Percentiles rank a stretch among this genome's conserved stretches.
These are phyloP conservation scores for Lindgomyces ingoldianus DNA, from an alignment of 495 filamentous ascomycete species.

Conservation along the genomic window DNA sequence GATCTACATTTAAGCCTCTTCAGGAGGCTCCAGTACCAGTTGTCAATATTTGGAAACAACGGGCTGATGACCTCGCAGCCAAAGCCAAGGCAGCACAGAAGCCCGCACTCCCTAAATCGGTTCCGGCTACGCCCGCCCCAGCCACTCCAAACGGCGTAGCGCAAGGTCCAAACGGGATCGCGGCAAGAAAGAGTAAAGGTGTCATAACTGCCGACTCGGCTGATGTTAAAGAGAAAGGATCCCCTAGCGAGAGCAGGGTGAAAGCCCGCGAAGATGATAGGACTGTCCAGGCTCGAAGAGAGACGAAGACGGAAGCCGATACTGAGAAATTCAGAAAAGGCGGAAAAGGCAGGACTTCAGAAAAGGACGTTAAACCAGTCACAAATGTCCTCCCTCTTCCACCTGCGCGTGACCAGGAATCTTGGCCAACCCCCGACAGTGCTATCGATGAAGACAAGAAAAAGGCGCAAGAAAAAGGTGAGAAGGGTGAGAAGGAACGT, in stretches of 20 bases:
- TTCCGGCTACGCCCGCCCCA: neutral
- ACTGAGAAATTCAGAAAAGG: slow-evolving; percentile 39
- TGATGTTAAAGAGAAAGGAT: slow-evolving; percentile 36
- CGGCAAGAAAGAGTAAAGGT: slow-evolving; percentile 41
- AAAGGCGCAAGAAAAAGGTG: slow-evolving; percentile 62
- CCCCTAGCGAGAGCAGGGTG: slow-evolving; percentile 31
- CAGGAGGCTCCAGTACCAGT: slow-evolving; percentile 77
- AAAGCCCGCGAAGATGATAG: slow-evolving; percentile 46
- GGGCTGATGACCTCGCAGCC: slow-evolving; percentile 60
- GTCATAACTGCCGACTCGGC: slow-evolving; percentile 22
- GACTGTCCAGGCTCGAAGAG: slow-evolving; percentile 42
- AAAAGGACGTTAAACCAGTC: slow-evolving; percentile 56
- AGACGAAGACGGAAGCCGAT: slow-evolving; percentile 22
- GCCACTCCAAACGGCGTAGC: slow-evolving; percentile 13
- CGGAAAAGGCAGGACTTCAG: slow-evolving; percentile 51
- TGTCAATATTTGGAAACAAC: slow-evolving; percentile 83
- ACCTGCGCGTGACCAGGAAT: slow-evolving; percentile 69
- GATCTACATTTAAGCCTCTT: slow-evolving; percentile 58
- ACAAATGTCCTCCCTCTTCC: slow-evolving; percentile 53
- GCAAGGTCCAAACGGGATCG: neutral
- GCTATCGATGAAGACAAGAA: slow-evolving; percentile 74
- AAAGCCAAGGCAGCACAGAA: slow-evolving; percentile 59
- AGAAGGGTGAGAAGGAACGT: slow-evolving; percentile 68
- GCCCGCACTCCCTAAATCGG: slow-evolving; percentile 41
- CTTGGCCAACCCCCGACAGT: slow-evolving; percentile 89